phyloP scores from a whole-genome alignment of 2,329 filamentous ascomycete species.

The Thelonectria rubi region DNA sequence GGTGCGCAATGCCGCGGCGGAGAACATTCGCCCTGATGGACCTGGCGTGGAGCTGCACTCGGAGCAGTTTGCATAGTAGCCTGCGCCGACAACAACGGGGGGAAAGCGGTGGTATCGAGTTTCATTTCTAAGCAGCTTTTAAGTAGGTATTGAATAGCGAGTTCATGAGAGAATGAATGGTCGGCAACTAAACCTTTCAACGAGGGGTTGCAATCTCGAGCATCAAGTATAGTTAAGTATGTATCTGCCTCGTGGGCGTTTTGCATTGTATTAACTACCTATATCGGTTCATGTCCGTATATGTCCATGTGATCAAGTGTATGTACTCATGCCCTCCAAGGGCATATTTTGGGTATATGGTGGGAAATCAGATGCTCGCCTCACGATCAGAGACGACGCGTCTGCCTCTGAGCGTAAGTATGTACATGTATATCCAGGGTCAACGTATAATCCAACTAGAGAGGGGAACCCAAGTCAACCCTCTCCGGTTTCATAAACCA shows the following conservation, averaged over 20 bases:
- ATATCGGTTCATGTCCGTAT: slow-evolving; percentile 26
- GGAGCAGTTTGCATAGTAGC: slow-evolving; percentile 57
- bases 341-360: slow-evolving; percentile 36
- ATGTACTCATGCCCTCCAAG: slow-evolving; percentile 37
- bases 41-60: slow-evolving; percentile 59
- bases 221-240: not conserved
- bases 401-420: slow-evolving; percentile 29
- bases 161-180: not conserved
- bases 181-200: not conserved
- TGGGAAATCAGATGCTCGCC: slow-evolving; percentile 27
- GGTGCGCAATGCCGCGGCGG: slow-evolving; percentile 53
- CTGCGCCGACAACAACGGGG: not conserved
- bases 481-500: slow-evolving; percentile 12
- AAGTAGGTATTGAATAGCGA: not conserved
- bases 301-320: slow-evolving; percentile 16
- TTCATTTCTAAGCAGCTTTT: not conserved
- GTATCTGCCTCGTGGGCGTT: slow-evolving; percentile 25
- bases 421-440: not conserved
- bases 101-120: not conserved
- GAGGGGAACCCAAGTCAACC: slow-evolving; percentile 21
- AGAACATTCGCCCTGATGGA: slow-evolving; percentile 51
- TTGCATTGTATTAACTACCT: slow-evolving; percentile 28
- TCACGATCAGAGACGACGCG: slow-evolving; percentile 34
- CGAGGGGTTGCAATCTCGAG: not conserved
- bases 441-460: slow-evolving; percentile 6